A percentile compares a stretch with the other conserved stretches of the same genome.
These are phyloP conservation scores for Teunomyces gatunensis DNA, from an alignment of 805 yeast genomes.

Conservation along the genomic window DNA sequence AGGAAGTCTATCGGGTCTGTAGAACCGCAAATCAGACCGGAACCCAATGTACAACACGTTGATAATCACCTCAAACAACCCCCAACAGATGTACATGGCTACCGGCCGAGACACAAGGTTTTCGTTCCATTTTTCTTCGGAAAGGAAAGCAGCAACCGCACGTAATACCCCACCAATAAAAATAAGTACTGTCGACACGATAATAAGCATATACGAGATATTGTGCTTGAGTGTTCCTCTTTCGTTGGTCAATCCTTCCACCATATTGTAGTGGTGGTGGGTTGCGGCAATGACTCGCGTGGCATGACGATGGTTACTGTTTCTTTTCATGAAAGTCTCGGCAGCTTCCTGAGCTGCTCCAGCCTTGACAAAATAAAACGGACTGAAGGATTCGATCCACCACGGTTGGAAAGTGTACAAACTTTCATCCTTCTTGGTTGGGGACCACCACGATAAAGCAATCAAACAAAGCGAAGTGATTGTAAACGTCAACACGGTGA, in stretches of 20 bases:
- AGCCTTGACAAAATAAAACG: constrained; percentile 17
- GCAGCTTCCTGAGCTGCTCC: constrained; percentile 20
- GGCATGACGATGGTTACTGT: constrained; percentile 21
- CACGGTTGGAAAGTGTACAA: constrained; percentile 23
- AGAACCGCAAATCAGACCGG: constrained; percentile 20
- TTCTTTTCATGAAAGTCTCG: constrained; percentile 19
- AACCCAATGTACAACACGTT: constrained; percentile 16
- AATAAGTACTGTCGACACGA: constrained; percentile 11
- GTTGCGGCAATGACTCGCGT: constrained; percentile 22
- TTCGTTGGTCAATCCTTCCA: constrained; percentile 14
- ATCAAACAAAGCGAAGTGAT: constrained; percentile 16
- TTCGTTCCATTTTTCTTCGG: neutral
- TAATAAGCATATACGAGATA: constrained; percentile 9
- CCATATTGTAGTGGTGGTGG: constrained; percentile 17
- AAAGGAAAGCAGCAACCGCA: constrained; percentile 9
- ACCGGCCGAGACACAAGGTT: constrained; percentile 8
- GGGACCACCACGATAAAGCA: constrained; percentile 18
- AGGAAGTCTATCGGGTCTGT: constrained; percentile 21
- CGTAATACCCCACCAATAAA: constrained; percentile 12
- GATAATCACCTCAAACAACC: constrained; percentile 17
- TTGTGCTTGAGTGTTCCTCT: constrained; percentile 18
- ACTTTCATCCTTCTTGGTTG: constrained; percentile 19
- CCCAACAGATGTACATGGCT: constrained; percentile 19
- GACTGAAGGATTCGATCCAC: constrained; percentile 21
- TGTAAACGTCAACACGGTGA: constrained; percentile 14